Percentiles rank a stretch among this genome's conserved stretches.
Evolutionary conservation across 2,329 filamentous ascomycete genomes (phyloP).

Genomic region (Sporothrix luriei): DNA sequence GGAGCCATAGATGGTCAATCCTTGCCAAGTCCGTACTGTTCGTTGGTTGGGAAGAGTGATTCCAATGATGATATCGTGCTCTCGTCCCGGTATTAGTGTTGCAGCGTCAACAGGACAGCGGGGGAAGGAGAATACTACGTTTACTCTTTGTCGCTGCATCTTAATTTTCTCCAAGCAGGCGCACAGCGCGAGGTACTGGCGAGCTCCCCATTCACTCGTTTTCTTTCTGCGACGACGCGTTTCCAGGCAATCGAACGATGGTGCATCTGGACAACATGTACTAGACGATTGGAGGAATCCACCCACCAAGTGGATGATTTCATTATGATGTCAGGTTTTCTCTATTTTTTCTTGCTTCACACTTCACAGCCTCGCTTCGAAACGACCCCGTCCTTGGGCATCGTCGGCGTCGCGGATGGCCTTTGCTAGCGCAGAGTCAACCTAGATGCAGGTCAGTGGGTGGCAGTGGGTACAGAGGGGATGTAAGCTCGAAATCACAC

Average conservation of each 20-base stretch:
- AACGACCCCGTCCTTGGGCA: neutral
- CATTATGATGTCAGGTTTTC: too few relatives aligned
- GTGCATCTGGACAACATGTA: neutral
- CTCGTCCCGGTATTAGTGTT: neutral
- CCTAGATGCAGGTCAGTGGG: neutral
- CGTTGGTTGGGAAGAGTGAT: too few relatives aligned
- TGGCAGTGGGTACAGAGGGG: too few relatives aligned
- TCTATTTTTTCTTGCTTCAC: too few relatives aligned
- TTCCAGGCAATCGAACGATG: conserved; percentile 7
- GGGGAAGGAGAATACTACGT: neutral
- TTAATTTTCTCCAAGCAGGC: neutral
- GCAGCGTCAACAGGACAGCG: neutral
- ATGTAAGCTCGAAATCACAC: too few relatives aligned
- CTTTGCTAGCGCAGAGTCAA: neutral
- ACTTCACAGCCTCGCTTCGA: conserved; percentile 1
- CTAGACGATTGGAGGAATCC: neutral
- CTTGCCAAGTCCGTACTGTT: too few relatives aligned
- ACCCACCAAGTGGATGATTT: neutral
- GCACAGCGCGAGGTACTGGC: neutral
- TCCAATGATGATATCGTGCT: neutral
- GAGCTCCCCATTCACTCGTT: neutral
- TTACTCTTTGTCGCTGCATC: neutral
- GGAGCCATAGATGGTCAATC: too few relatives aligned
- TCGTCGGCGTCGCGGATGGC: neutral
- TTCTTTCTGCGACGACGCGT: conserved; percentile 13